Conservation (phyloP, 148 eudicot species). For the Dianthus caryophyllus region DNA sequence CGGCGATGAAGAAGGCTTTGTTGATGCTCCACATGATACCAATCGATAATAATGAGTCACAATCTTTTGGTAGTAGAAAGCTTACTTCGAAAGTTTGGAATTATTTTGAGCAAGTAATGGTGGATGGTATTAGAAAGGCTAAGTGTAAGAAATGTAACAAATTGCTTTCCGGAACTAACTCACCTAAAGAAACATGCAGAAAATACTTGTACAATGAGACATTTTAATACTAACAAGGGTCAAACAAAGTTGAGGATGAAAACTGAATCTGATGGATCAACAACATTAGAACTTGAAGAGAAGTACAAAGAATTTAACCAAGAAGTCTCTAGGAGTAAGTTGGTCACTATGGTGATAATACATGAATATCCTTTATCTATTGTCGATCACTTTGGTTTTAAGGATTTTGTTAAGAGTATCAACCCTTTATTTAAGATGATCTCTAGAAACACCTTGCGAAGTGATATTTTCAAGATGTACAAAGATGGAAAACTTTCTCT, state of each 20-base stretch:
- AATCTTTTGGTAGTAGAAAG: neutral
- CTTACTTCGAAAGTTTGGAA: neutral
- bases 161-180: neutral
- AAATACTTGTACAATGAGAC: neutral
- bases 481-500: no score
- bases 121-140: neutral
- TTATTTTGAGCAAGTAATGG: conserved; percentile 4
- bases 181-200: conserved; percentile 1
- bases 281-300: no score
- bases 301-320: neutral
- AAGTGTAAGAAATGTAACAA: neutral
- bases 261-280: no score
- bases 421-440: no score
- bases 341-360: neutral
- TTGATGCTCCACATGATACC: neutral
- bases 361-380: no score
- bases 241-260: no score
- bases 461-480: no score
- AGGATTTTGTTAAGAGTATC: no score
- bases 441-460: no score
- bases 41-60: neutral
- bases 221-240: no score
- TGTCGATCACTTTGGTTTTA: no score
- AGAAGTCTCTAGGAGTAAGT: neutral
- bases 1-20: neutral